Evolutionary conservation across 1,139 yeast species (phyloP), one percentile per base, ranked within the genome.

Genomic region (Taphrina flavorubra): DNA sequence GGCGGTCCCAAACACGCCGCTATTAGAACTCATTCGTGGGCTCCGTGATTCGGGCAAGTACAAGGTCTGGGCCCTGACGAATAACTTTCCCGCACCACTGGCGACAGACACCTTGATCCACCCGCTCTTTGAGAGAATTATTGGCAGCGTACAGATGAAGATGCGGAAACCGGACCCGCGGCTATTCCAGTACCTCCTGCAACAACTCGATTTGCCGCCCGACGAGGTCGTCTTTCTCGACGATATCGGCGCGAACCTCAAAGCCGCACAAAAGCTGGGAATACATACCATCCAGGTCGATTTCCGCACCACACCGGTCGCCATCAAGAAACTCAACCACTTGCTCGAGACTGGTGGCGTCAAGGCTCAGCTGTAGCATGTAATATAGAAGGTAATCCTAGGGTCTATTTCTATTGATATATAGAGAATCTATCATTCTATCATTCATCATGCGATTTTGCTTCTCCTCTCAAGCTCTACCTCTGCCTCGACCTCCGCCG

Each of bases 41-140:
- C 47, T 63, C 20, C 55, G 55, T 55, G 61, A 53, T 1, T 39
- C 61, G 16, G 55, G 61, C 47, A 63, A 63, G 61, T 63, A 63
- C 49, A 42, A 63, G n/a, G 61, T 63, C 25, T 63, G 67, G 67
- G 67, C 67, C 11, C 61, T 63, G 47, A 63, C 67, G 20, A 63
- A 63, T 31, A 63, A 63, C 49, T 63, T 63, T 40, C 67, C 67
- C 18, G 51, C 47, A 31, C 31, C 34, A 39, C 37, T 57, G 14
- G 25, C 42, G 55, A 63, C 67, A 6, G 67, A 63, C 37, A 39
- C 44, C 39, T 40, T 63, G 37, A 36, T 63, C 18, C 67, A 63
- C 44, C 61, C 67, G 6, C 40, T 63, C 31, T 63, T 63, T 46
- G 49, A 53, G 13, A 55, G 67, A n/a, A 37, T 63, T 47, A 57